Evolutionary conservation across 352 stramenopile species (phyloP).

Genomic region (Halophytophthora polymorphica): DNA sequence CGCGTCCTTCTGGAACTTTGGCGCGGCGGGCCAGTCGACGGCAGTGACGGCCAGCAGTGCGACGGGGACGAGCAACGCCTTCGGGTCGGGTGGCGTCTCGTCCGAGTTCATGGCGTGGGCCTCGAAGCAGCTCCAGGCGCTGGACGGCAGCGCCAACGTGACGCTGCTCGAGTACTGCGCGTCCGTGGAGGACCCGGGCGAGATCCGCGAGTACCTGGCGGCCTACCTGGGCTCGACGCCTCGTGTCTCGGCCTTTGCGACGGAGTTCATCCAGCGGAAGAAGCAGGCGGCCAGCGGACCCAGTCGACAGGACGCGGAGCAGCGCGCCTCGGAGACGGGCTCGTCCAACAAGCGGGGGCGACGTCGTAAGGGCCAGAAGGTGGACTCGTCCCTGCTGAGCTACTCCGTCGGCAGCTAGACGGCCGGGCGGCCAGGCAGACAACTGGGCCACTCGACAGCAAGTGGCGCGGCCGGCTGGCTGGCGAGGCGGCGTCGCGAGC

Average conservation of each 20-base stretch:
- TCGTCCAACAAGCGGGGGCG: constrained; percentile 54
- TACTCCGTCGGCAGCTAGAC: constrained; percentile 54
- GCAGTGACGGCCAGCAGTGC: constrained; percentile 6
- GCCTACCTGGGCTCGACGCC: constrained; percentile 95
- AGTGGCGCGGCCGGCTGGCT: too few species aligned
- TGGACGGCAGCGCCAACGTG: constrained; percentile 72
- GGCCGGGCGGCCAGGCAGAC: constrained; percentile 2
- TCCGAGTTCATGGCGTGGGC: constrained; percentile 82
- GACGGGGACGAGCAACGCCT: constrained; percentile 34
- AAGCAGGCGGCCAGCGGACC: constrained; percentile 43
- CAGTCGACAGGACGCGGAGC: constrained; percentile 15
- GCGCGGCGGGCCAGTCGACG: constrained; percentile 35
- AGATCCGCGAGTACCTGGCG: constrained; percentile 96
- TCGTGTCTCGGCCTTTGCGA: constrained; percentile 96
- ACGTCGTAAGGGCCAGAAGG: constrained; percentile 67
- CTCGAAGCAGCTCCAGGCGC: constrained; percentile 73
- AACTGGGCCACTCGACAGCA: constrained; percentile 19
- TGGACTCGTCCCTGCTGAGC: constrained; percentile 73
- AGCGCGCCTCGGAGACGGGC: constrained; percentile 26
- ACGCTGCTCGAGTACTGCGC: constrained; percentile 94
- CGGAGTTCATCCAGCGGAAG: constrained; percentile 95
- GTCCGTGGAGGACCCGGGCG: constrained; percentile 91
- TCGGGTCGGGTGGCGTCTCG: constrained; percentile 45
- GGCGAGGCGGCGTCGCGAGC: constrained; percentile 8
- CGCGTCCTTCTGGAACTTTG: constrained; percentile 86